Evolutionary conservation across 2,329 filamentous ascomycete genomes (phyloP), one percentile per base, ranked within the genome.

Genomic region (Aspergillus felis): DNA sequence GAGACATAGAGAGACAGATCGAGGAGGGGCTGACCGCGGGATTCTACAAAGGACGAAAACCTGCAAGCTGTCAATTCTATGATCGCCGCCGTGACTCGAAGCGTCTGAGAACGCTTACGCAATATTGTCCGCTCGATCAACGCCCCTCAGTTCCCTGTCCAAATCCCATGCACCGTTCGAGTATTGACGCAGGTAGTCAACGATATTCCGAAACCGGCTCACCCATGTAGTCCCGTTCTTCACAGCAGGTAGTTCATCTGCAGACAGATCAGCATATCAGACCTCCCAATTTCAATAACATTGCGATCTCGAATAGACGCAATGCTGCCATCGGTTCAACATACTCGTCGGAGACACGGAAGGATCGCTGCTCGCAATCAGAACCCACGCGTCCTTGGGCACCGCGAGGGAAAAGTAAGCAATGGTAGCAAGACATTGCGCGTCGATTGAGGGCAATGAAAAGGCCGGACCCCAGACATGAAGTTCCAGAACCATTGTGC

Each of bases 381-480:
- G 78, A 61, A 83, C 80, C 89, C 89, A 96, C 65, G 83, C 76
- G 50, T 79, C 72, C 56, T 75, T 71, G 38, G 84, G 82, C 25
- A 90, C 78, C 57, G 82, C 82, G 66, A 85, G 79, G 59, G 85
- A 83, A 57, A 96, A 81, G 71, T 92, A 92, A 54, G 90, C 86
- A 64, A 96, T 86, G 47, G 88, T 82, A 28, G 92, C 92, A 59
- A 96, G 84, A 71, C 92, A 97, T 79, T 96, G 90, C 49, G 93
- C 82, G 69, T 97, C 92, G 67, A 97, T 89, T 47, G 94, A 97
- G 14, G 93, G 88, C 48, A 97, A 84, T 44, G 87, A 87, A 73
- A 96, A 96, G 44, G 90, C 92, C 55, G 91, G 87, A 51, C 92
- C 92, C 88, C 92, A 96, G 69, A 96, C 84, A 76, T 96, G 89